Base-by-base conservation (phyloP, 2,329 filamentous ascomycete genomes). In the Graphiopsis chlorocephala region DNA sequence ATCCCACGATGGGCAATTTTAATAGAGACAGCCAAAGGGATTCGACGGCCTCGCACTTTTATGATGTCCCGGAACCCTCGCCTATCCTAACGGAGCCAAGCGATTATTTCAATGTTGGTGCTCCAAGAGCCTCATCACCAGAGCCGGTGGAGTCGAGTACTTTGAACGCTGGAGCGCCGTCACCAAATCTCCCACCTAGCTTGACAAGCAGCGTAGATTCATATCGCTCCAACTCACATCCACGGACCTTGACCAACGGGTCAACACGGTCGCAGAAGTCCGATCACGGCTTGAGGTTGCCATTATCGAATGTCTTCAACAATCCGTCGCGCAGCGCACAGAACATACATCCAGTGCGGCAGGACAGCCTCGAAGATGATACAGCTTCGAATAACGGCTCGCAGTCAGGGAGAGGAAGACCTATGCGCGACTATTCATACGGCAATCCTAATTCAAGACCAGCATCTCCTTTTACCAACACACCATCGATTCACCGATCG, bases 391-490 rank as follows among this genome's bases (percentile, higher is more conserved):
- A 94, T 65, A 84, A 83, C 53, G 83, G 84, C 72, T 85, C 84
- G 1, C 80, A 83, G 65, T 80, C 78, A n/a, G 80, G 82, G 12
- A 83, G 83, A 61, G 80, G 82, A 14, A 83, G 83, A 61, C 91
- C 92, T 57, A 87, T 86, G n/a, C 86, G 93, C 50, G 95, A 95
- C 74, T 80, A 93, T 58, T 97, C 93, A 1, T 85, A 86, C 17
- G 89, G 89, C 69, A 93, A 86, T 69, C 85, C 82, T 56, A 77
- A 87, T 33, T 89, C 86, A 2, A 77, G 83, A 67, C 82, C 85
- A 8, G 82, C 85, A 58, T 88, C 88, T 25, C 87, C 88, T 55
- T 81, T 86, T 67, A 90, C 90, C 17, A 59, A 17, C 1, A 78
- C 85, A 65, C 83, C 85, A 17, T 82, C 86, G 29, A 85, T 89